Conservation (phyloP, 2,329 filamentous ascomycete genomes). For the Venturia carpophila region DNA sequence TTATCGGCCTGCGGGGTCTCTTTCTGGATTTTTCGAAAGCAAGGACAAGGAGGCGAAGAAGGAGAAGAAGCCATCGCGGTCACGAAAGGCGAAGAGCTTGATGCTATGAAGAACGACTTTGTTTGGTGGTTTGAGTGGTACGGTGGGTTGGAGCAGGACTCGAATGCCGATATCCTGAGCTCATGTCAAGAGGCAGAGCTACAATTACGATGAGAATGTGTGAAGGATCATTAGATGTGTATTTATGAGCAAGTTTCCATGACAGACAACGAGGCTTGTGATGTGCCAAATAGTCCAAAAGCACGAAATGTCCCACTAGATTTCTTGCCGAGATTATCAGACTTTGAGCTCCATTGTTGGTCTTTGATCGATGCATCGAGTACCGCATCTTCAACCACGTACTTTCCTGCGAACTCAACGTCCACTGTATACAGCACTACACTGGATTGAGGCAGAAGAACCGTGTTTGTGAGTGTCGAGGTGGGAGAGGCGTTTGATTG, state of each 20-base stretch:
- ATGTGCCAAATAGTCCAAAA: neutral
- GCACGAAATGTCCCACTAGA: too few species aligned
- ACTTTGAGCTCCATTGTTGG: too few species aligned
- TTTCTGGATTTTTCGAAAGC: constrained; percentile 2
- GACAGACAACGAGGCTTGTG: neutral
- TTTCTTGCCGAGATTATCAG: too few species aligned
- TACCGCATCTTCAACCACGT: neutral
- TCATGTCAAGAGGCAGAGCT: constrained; percentile 2
- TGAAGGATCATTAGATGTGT: neutral
- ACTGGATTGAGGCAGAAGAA: too few species aligned
- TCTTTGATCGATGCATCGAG: neutral
- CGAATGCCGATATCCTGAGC: neutral
- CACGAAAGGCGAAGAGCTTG: constrained; percentile 6
- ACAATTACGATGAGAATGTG: neutral
- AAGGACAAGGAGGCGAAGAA: constrained; percentile 4
- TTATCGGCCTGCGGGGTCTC: neutral
- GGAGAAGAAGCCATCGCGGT: neutral
- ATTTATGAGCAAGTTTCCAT: neutral
- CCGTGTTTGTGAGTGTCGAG: neutral
- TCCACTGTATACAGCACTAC: too few species aligned
- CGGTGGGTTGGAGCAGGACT: constrained; percentile 1
- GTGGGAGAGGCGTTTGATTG: neutral
- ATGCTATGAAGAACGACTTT: neutral
- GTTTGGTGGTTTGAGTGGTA: neutral
- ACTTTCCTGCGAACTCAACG: too few species aligned